Evolutionary conservation across 2,329 filamentous ascomycete species (phyloP), one percentile per base, ranked within the genome.

Genomic region (Coniosporium tulheliwenetii): DNA sequence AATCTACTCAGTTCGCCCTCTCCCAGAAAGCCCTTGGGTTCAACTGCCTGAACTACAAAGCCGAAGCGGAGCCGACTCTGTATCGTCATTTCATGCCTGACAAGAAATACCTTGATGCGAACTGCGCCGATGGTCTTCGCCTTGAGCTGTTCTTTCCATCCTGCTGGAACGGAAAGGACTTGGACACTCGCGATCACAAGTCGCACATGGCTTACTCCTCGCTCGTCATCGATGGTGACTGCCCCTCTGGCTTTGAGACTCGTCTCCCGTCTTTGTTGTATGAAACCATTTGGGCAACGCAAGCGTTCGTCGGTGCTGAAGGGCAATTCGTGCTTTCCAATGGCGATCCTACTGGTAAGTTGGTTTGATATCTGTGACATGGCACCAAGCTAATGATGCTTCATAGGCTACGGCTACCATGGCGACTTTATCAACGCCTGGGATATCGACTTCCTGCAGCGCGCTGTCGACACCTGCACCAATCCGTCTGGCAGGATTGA

Each of bases 21-120:
- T 65, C 64, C 39, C 81, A 93, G 66, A 85, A 87, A 45, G 85
- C 87, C 8, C 52, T 95, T 26, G 89, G 91, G 3, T 94, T 94
- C 73, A 96, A 96, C 69, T 96, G 91, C 62, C 65, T 98, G 45
- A 79, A 96, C 73, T 95, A 95, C 56, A 52, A 51, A 30, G 66
- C 61, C 16, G 32, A 33, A 5, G 19, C 13, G 10, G 86, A 94
- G 59, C 70, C 72, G 1, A 81, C 86, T 10, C 71, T 93, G 31
- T 81, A 77, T 59, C 85, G 87, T 48, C 87, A 94, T 60, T 78
- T 75, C 56, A 53, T 95, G 50, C 87, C 89, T 0, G 73, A 80
- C 51, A 93, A 93, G 69, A 61, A 63, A 0, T 93, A 75, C 55
- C 69, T 94, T 31, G 86, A 95, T 54, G 70, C 70, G 41, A 78